Evolutionary conservation across 169 alveolate genomes (phyloP), one percentile per base, ranked within the genome.

Genomic region (Babesia bovis): DNA sequence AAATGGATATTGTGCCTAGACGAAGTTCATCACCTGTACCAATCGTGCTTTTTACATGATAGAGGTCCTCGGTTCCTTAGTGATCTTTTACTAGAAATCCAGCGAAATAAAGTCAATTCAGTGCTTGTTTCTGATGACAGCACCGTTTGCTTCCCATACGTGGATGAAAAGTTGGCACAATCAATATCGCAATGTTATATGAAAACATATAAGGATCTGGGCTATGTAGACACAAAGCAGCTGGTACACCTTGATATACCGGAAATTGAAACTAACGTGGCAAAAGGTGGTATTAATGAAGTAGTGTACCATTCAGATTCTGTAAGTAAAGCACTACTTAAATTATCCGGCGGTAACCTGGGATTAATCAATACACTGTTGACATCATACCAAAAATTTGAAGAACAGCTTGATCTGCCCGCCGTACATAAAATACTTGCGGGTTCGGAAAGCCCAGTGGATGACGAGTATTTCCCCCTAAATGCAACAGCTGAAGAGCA

Each of bases 401-500:
- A 66, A 17, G 17, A 7, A 21, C 21, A 44, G 23, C 49, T 77
- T 33, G 58, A 40, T 7, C 57, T 77, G 23, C 73, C 67, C n/a
- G 72, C 85, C 0, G 81, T 77, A 12, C 78, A 77, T 19, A 70
- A 77, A 35, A 77, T 77, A 12, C 85, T 77, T 30, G 70, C 85
- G 0, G 85, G 85, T 2, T 77, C 85, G 5, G 38, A 61, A 25
- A 60, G 66, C 68, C 53, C 63, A 21, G 83, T 79, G 4, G 83
- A 79, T 35, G 87, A 79, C 35, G 87, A 79, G 49, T 79, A 53
- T 57, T 79, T 69, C 71, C 87, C 87, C 5, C 44, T 79, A 23
- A 56, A 59, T 28, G 66, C 44, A 15, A 42, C 65, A n/a, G 28
- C 26, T 17, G 78, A 79, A 19, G 75, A 69, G 15, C 82, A 69